Base-by-base conservation (phyloP, 306 rosid species). In the Gleditsia sinensis region DNA sequence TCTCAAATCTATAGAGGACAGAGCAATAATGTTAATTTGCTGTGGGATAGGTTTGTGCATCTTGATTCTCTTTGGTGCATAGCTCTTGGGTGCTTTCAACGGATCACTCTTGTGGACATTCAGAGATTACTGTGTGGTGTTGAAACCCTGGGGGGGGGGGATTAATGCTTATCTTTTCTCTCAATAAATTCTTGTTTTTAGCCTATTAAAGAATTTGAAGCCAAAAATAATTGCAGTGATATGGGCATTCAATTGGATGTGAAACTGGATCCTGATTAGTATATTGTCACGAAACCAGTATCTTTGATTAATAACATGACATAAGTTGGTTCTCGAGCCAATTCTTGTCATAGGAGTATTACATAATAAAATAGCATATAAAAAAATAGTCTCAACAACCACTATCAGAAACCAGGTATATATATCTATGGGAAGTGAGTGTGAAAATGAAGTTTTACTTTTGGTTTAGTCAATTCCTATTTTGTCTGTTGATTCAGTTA, bases 351-450 rank as follows among this genome's bases (percentile, higher is more conserved):
- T 51, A 33, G 20, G 54, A 75, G 45, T 53, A 45, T 71, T 13
- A 9, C 34, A 43, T 32, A 28, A 56, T 46, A 33, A 73, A 57
- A 49, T 58, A 58, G 50, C 63, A 66, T 37, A 48, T 48, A 16
- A 25, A 61, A n/a, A 59, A 53, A 17, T 33, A 50, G 67, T 75
- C 51, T 51, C 3, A 20, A 53, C 39, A 69, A 8, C 69, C 19
- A 25, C 62, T 61, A 51, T 71, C 55, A 13, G 54, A 63, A 62
- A 50, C 36, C 53, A 45, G 60, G 43, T 48, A 59, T 48, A 64
- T n/a, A 54, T 63, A 61, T 81, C 61, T 39, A 17, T 51, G 36
- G 54, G 51, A 48, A 58, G 23, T 48, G 61, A 49, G 25, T 67
- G 48, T 8, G 20, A 42, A 72, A 58, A 20, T 4, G 7, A 21